A percentile compares a stretch with the other conserved stretches of the same genome.
phyloP scores from a whole-genome alignment of 2,329 filamentous ascomycete species.

The Aspergillus fructus region DNA sequence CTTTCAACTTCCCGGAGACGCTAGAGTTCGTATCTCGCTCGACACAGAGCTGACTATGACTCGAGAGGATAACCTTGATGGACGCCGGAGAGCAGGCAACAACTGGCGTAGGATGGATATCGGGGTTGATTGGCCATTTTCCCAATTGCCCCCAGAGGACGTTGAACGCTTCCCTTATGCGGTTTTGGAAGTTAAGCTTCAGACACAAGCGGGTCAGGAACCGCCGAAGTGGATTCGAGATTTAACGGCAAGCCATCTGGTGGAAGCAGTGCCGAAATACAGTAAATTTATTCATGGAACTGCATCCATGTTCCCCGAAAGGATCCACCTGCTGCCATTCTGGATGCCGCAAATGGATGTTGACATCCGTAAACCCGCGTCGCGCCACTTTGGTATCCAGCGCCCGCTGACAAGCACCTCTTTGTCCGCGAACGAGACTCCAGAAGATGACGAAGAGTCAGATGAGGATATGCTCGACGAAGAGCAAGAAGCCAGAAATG shows the following conservation, averaged over 20 bases:
- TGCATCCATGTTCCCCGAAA: conserved; percentile 78
- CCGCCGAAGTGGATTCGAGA: conserved; percentile 96
- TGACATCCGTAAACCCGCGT: conserved; percentile 90
- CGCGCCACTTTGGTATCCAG: conserved; percentile 86
- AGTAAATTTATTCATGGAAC: conserved; percentile 98
- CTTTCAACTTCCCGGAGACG: conserved; percentile 95
- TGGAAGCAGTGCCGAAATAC: conserved; percentile 98
- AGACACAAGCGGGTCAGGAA: conserved; percentile 92
- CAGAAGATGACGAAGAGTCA: conserved; percentile 68
- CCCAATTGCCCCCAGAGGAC: conserved; percentile 79
- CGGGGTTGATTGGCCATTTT: conserved; percentile 92
- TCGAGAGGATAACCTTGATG: conserved; percentile 92
- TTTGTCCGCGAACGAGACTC: conserved; percentile 73
- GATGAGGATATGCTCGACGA: conserved; percentile 58
- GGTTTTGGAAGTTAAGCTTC: conserved; percentile 93
- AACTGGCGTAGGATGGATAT: conserved; percentile 99
- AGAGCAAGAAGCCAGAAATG: conserved; percentile 1
- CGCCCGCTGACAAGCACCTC: conserved; percentile 72
- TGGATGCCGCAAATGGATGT: conserved; percentile 99
- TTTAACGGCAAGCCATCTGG: conserved; percentile 86
- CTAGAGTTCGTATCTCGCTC: conserved; percentile 91
- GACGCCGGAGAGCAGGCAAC: conserved; percentile 69
- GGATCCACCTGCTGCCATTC: conserved; percentile 88
- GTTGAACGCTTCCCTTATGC: conserved; percentile 93
- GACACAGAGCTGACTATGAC: conserved; percentile 95